phyloP scores from a whole-genome alignment of 192 early-diverging fungal species.

The Backusella westeae region DNA sequence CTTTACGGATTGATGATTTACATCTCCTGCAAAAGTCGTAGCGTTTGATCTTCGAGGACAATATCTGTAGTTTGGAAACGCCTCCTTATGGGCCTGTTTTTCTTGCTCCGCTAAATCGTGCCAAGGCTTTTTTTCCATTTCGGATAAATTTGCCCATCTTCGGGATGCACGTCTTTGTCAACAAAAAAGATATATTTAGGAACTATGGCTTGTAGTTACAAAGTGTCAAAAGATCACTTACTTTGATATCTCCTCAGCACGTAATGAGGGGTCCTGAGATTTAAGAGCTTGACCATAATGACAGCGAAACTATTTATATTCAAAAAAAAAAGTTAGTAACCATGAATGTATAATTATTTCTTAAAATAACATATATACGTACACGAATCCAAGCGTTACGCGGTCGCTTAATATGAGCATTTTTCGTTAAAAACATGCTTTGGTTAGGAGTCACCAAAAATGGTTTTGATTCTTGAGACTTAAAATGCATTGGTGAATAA shows the following conservation, averaged over 20 bases:
- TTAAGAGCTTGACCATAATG: constrained; percentile 29
- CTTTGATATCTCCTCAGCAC: constrained; percentile 34
- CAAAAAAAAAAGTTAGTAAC: not conserved
- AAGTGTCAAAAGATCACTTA: not conserved
- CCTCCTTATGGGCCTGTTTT: constrained; percentile 31
- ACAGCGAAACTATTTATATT: constrained; percentile 20
- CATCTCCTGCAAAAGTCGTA: not conserved
- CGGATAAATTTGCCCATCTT: constrained; percentile 23
- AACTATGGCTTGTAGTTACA: not conserved
- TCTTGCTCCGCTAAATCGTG: constrained; percentile 30
- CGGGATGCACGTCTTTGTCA: constrained; percentile 24
- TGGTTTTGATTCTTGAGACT: not conserved
- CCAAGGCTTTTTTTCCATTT: constrained; percentile 31
- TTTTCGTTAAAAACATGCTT: constrained; percentile 28
- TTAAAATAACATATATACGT: constrained; percentile 7
- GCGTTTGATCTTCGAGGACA: constrained; percentile 14
- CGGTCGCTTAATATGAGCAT: constrained; percentile 31
- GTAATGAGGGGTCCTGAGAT: constrained; percentile 24
- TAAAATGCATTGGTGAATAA: not conserved
- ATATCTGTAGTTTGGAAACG: constrained; percentile 31
- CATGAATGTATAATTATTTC: not conserved
- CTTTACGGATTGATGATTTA: not conserved
- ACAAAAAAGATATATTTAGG: not conserved
- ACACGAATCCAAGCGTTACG: constrained; percentile 34
- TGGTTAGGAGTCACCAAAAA: not conserved